phyloP scores from a whole-genome alignment of 768 basidiomycete species.

The Russula lepida region DNA sequence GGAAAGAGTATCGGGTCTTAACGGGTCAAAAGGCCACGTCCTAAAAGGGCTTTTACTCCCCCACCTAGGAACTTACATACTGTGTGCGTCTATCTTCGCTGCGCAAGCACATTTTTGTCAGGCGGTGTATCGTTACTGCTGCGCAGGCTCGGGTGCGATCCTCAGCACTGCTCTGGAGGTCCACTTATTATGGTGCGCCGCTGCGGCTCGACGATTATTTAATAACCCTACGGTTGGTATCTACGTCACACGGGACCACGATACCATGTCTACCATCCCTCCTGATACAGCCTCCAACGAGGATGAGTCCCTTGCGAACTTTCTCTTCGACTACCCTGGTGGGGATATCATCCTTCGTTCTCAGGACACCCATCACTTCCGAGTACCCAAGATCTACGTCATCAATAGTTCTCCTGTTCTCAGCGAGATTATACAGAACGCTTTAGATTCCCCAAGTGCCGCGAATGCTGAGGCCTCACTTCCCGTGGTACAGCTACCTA shows the following conservation, averaged over 20 bases:
- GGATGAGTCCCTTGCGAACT: background rate
- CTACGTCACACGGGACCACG: background rate
- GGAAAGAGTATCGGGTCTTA: too few species aligned
- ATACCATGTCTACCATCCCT: background rate
- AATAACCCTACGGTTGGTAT: background rate
- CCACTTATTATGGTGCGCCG: too few species aligned
- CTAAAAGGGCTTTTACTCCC: too few species aligned
- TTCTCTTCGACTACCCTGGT: constrained; percentile 13
- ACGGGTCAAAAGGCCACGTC: too few species aligned
- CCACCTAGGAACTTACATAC: too few species aligned
- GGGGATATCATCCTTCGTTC: background rate
- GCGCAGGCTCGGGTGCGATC: too few species aligned
- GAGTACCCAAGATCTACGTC: background rate
- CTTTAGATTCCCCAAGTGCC: background rate
- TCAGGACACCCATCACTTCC: background rate
- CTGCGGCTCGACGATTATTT: background rate
- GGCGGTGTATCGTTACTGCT: too few species aligned
- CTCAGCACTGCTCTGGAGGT: too few species aligned
- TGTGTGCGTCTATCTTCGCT: too few species aligned
- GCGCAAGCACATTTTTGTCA: too few species aligned
- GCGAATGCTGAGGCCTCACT: background rate
- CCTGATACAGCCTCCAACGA: background rate
- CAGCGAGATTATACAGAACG: too few species aligned
- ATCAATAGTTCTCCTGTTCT: too few species aligned
- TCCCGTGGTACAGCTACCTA: background rate